Conservation (phyloP, 306 rosid genomes). For the Oxytropis ochrocephala region DNA sequence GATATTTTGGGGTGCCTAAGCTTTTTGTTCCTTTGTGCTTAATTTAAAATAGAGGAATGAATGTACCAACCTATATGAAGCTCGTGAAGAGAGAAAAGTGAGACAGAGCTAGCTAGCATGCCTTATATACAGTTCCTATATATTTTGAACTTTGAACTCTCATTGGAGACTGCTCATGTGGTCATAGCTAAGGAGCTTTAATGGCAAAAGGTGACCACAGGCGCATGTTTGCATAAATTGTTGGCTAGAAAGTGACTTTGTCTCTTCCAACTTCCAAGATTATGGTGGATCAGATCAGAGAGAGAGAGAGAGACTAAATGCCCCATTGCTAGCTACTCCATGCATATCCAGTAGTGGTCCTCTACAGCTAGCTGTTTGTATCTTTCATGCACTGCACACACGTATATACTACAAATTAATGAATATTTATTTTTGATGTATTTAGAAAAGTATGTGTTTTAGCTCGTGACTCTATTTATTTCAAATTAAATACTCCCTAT, state of each 20-base stretch:
- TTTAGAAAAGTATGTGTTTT: neutral
- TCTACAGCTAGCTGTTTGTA: no score
- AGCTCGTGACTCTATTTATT: constrained; percentile 25
- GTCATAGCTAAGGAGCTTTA: constrained; percentile 5
- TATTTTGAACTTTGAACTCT: neutral
- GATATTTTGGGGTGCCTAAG: neutral
- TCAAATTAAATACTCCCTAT: constrained; percentile 12
- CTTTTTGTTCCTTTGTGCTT: neutral
- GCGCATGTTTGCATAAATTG: constrained; percentile 19
- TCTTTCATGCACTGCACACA: neutral
- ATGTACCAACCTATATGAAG: neutral
- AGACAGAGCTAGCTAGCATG: no score
- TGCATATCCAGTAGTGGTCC: constrained; percentile 9
- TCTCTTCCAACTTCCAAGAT: constrained; percentile 13
- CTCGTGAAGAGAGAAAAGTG: constrained; percentile 27
- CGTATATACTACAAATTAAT: neutral
- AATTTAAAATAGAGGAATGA: neutral
- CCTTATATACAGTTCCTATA: no score
- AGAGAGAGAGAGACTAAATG: neutral
- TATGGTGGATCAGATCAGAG: neutral
- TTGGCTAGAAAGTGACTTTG: constrained; percentile 33
- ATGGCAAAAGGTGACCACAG: constrained; percentile 28
- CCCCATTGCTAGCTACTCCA: neutral
- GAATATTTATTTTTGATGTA: neutral
- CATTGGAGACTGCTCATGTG: constrained; percentile 20